These are phyloP conservation scores for Pezicula neosporulosa DNA, from an alignment of 2,329 filamentous ascomycete species.

Conservation along the genomic window DNA sequence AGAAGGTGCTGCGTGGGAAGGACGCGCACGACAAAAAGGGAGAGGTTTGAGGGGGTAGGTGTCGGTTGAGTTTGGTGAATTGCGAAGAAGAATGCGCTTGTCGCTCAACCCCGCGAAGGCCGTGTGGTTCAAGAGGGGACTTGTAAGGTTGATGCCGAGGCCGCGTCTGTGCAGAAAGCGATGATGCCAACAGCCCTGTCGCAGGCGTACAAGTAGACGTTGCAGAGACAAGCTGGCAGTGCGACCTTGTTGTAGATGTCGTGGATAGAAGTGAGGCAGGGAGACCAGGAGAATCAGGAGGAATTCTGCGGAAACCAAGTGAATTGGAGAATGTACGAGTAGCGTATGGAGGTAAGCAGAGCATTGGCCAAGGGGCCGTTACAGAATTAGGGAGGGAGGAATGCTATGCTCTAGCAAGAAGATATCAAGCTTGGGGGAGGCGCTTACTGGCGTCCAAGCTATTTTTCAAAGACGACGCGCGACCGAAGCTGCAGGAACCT, in stretches of 20 bases:
- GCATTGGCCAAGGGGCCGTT: no score
- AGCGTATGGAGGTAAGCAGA: no score
- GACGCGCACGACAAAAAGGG: background rate
- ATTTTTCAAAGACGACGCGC: no score
- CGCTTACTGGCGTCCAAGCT: no score
- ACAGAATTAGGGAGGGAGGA: no score
- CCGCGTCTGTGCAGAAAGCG: background rate
- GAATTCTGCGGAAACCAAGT: background rate
- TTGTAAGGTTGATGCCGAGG: slow-evolving; percentile 1
- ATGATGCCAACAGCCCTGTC: background rate
- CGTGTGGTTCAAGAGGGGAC: background rate
- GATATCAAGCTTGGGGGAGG: no score
- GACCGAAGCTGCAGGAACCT: no score
- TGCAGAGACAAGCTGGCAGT: background rate
- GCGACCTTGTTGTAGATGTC: background rate
- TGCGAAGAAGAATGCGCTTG: background rate
- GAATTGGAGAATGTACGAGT: no score
- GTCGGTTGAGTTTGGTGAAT: background rate
- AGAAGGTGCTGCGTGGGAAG: background rate
- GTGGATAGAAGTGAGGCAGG: background rate
- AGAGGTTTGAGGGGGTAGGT: background rate
- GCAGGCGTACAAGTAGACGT: background rate
- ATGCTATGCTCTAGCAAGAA: no score
- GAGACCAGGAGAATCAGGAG: background rate
- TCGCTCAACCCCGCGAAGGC: background rate